Evolutionary conservation across 306 rosid genomes (phyloP).

Genomic region (Prunus armeniaca): DNA sequence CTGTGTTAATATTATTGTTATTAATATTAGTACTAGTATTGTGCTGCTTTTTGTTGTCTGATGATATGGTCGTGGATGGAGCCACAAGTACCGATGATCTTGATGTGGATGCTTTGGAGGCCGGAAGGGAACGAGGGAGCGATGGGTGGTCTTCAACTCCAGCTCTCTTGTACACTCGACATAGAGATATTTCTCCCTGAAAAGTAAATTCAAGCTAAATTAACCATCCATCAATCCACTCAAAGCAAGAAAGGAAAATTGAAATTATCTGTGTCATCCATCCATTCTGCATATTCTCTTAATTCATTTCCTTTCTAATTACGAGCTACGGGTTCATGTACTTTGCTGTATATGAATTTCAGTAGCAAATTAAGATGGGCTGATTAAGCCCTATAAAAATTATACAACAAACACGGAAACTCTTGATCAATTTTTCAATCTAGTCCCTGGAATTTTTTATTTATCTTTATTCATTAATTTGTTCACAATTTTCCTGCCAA

Average conservation of each 20-base stretch:
- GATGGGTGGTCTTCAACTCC: slow-evolving; percentile 97
- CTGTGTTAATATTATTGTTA: slow-evolving; percentile 1
- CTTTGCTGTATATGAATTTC: too few species aligned
- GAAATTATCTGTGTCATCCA: too few species aligned
- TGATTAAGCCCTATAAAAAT: too few species aligned
- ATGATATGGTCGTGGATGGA: not conserved
- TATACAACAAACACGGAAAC: not conserved
- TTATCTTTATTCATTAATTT: not conserved
- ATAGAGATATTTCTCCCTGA: slow-evolving; percentile 89
- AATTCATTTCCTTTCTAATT: too few species aligned
- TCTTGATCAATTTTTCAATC: not conserved
- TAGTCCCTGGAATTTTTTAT: not conserved
- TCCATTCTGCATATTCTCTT: too few species aligned
- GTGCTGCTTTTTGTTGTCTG: slow-evolving; percentile 30
- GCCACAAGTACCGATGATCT: slow-evolving; percentile 30
- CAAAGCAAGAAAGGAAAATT: not conserved
- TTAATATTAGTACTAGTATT: not conserved
- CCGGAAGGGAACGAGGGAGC: slow-evolving; percentile 74
- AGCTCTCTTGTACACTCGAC: slow-evolving; percentile 92
- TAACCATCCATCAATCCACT: not conserved
- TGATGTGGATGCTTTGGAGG: slow-evolving; percentile 51
- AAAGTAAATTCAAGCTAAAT: not conserved
- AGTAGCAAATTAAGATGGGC: too few species aligned
- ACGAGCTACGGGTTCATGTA: too few species aligned
- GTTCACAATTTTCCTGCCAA: not conserved